Evolutionary conservation across 306 rosid species (phyloP), one percentile per base, ranked within the genome.

Genomic region (Psophocarpus tetragonolobus): DNA sequence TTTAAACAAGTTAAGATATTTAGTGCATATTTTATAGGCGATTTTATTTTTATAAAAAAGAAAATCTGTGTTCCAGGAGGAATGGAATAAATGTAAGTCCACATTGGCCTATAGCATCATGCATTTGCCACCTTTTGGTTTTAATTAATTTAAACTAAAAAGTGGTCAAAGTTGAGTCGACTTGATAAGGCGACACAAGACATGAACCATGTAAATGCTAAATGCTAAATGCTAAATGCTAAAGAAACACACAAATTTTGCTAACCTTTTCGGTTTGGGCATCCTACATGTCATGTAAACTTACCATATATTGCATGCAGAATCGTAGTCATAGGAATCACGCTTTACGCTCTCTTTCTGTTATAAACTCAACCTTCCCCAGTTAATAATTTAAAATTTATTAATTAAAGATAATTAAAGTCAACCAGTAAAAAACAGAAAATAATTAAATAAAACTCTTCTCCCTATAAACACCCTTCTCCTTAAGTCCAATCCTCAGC

Each of bases 221-320:
- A 45, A 68, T n/a, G n/a, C n/a, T 48, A 48, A 48, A 48, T 48
- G 42, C n/a, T 0, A 15, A 45, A 68, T n/a, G n/a, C 57, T 26
- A 27, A 24, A 13, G 7, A 45, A 27, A 24, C 21, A 14, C 33
- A 8, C 14, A 11, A 0, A 6, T 29, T 74, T 42, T 9, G 0
- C 24, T 53, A 78, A 18, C 53, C 62, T 21, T 11, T 20, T 36
- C 12, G 21, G 42, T 66, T 77, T 70, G 54, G 76, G 53, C 66
- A 33, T 44, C 41, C 1, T 74, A 80, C 86, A 75, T 57, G 86
- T n/a, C 86, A 75, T 57, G 86, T n/a, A 87, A 65, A 71, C n/a
- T 83, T 85, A 38, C 91, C 77, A 68, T 79, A 83, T 75, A 79
- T 81, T 85, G 89, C 91, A 87, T 89, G 91, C 93, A 87, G 78